phyloP scores from a whole-genome alignment of 169 alveolate species.

The Eimeria tenella region DNA sequence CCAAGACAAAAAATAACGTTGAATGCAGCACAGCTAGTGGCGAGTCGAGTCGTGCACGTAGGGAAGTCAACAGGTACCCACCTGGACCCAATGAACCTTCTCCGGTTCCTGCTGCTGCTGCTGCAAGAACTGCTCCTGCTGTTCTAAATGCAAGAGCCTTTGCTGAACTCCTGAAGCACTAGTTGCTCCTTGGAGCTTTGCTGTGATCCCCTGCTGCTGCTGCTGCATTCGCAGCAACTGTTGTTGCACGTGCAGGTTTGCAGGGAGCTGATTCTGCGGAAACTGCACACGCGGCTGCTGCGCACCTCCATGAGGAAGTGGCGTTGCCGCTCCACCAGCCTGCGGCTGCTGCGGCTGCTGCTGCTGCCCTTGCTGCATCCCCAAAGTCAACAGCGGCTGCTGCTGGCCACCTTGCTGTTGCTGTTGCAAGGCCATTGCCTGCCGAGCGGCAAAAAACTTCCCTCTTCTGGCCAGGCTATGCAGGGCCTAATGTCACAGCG shows the following conservation, averaged over 20 bases:
- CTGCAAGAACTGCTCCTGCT: conserved; percentile 63
- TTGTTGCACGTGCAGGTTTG: conserved; percentile 66
- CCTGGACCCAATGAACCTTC: conserved; percentile 64
- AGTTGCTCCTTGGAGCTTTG: conserved; percentile 53
- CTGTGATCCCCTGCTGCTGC: conserved; percentile 71
- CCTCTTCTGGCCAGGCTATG: conserved; percentile 16
- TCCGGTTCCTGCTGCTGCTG: conserved; percentile 58
- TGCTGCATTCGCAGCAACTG: conserved; percentile 73
- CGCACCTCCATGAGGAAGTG: background rate
- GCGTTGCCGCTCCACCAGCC: conserved; percentile 8
- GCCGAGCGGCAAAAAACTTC: background rate
- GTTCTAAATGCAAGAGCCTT: conserved; percentile 66
- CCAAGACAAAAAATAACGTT: background rate
- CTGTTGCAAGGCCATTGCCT: conserved; percentile 67
- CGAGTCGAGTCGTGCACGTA: background rate
- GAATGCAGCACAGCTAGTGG: background rate
- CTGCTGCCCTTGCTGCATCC: conserved; percentile 45
- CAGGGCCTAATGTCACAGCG: conserved; percentile 27
- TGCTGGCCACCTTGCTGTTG: conserved; percentile 72
- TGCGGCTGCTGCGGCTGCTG: conserved; percentile 57
- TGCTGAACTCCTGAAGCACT: conserved; percentile 71
- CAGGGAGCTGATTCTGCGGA: conserved; percentile 66
- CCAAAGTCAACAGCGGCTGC: conserved; percentile 72
- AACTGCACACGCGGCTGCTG: conserved; percentile 75
- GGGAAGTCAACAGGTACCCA: background rate